These are phyloP conservation scores for Hypoxylon subgilvum DNA, from an alignment of 495 filamentous ascomycete species.

Conservation along the genomic window DNA sequence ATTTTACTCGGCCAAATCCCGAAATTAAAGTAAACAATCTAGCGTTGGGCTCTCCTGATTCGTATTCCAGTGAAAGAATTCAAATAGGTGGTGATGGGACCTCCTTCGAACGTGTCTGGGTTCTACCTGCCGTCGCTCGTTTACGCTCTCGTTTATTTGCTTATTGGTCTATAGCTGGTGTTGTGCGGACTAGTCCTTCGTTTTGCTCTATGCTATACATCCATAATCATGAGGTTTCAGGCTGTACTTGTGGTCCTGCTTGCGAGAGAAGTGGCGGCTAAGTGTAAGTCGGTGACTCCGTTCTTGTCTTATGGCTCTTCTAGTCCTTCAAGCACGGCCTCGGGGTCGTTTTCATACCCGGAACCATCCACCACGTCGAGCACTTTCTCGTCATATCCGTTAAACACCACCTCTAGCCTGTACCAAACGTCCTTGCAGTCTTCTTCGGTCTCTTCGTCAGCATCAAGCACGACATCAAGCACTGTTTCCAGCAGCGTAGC, in stretches of 20 bases:
- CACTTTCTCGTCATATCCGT: conserved; percentile 3
- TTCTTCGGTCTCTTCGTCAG: background rate
- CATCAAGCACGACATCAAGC: background rate
- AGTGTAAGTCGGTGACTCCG: conserved; percentile 19
- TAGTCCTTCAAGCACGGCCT: conserved; percentile 9
- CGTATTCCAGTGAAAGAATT: background rate
- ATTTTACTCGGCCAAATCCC: background rate
- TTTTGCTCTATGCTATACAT: conserved; percentile 4
- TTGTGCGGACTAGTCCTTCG: conserved; percentile 16
- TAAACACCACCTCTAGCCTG: background rate
- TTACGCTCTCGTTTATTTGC: conserved; percentile 9
- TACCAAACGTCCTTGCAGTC: no score
- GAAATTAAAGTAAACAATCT: background rate
- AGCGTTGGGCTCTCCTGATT: conserved; percentile 1
- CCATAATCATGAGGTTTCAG: conserved; percentile 17
- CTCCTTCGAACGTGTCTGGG: background rate
- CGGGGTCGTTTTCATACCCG: background rate
- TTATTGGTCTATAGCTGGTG: background rate
- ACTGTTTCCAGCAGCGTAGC: background rate
- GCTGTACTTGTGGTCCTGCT: conserved; percentile 18
- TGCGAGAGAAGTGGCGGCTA: conserved; percentile 17
- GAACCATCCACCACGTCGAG: background rate
- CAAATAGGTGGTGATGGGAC: conserved; percentile 6
- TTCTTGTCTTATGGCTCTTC: background rate
- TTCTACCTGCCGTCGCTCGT: conserved; percentile 12